phyloP scores from a whole-genome alignment of 345 rosid species.

The Populus deltoides region DNA sequence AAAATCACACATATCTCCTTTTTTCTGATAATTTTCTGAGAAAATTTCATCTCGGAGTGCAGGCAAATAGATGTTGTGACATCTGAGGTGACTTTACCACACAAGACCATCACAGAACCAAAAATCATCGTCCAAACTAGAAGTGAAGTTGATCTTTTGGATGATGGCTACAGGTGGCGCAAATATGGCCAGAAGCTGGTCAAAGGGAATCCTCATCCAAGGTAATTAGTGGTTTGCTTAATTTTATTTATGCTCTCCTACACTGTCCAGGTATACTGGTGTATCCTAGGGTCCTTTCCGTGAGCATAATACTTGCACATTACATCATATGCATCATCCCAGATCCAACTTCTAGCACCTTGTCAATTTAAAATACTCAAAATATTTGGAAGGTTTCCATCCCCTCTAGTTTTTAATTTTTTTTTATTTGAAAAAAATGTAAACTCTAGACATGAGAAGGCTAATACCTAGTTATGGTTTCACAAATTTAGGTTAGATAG shows the following conservation, averaged over 20 bases:
- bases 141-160: constrained; percentile 96
- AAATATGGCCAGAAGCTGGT: constrained; percentile 99
- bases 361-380: neutral
- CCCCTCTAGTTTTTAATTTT: neutral
- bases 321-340: neutral
- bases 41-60: constrained; percentile 17
- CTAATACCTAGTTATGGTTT: neutral
- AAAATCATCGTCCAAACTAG: constrained; percentile 91
- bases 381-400: neutral
- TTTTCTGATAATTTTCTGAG: neutral
- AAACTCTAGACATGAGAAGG: neutral
- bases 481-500: neutral
- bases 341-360: neutral
- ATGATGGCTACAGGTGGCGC: constrained; percentile 98
- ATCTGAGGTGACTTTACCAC: constrained; percentile 49
- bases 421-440: neutral
- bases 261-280: neutral
- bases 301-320: neutral
- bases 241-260: constrained; percentile 14
- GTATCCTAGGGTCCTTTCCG: neutral
- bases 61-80: constrained; percentile 48
- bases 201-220: constrained; percentile 95
- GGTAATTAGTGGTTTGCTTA: constrained; percentile 40
- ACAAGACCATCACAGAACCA: constrained; percentile 73
- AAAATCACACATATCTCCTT: constrained; percentile 3